Percentiles rank a stretch among this genome's conserved stretches.
phyloP scores from a whole-genome alignment of 2,329 filamentous ascomycete genomes.

The Helicocarpus griseus region DNA sequence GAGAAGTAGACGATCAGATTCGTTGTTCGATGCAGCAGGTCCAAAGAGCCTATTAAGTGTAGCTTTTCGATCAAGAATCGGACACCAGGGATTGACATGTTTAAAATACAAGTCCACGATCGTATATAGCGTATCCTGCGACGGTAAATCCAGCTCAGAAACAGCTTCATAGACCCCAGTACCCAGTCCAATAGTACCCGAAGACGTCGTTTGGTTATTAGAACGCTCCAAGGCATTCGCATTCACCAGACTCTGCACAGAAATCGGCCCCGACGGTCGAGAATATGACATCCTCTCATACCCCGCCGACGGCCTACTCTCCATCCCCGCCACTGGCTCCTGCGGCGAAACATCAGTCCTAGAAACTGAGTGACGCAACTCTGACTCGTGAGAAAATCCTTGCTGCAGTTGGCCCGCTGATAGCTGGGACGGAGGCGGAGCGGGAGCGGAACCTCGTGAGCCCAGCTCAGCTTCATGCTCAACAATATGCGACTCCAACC shows the following conservation, averaged over 20 bases:
- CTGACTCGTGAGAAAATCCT: not conserved
- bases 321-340: not conserved
- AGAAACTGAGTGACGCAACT: not conserved
- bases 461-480: slow-evolving; percentile 1
- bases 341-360: not conserved
- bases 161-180: not conserved
- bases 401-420: not conserved
- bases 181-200: not conserved
- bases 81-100: slow-evolving; percentile 53
- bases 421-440: not conserved
- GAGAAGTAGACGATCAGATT: slow-evolving; percentile 33
- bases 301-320: not conserved
- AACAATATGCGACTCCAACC: not conserved
- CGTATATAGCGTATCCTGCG: slow-evolving; percentile 51
- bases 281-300: not conserved
- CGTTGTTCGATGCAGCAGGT: slow-evolving; percentile 31
- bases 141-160: slow-evolving; percentile 43
- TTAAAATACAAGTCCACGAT: slow-evolving; percentile 55
- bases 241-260: slow-evolving; percentile 3
- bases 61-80: slow-evolving; percentile 37
- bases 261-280: not conserved
- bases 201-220: not conserved
- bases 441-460: not conserved
- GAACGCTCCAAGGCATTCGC: not conserved
- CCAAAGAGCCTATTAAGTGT: slow-evolving; percentile 35